Conservation (phyloP, 352 stramenopile species). For the Phytophthora palmivora region DNA sequence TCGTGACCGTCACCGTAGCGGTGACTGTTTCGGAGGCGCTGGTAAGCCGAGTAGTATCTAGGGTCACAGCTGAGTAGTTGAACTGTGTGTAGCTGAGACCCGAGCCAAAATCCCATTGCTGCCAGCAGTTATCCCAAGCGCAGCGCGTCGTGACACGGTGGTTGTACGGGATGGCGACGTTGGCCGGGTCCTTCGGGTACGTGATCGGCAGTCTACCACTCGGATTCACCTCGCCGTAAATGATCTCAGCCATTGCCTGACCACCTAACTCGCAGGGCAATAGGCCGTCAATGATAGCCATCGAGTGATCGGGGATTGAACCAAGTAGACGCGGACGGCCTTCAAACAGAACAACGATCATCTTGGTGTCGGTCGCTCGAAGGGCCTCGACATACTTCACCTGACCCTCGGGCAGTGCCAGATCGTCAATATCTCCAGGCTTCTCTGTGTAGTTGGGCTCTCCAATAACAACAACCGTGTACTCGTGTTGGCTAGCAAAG, state of each 20-base stretch:
- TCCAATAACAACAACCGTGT: slow-evolving; percentile 78
- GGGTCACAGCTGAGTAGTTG: slow-evolving; percentile 48
- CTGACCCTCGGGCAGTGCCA: slow-evolving; percentile 67
- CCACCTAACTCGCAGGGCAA: slow-evolving; percentile 78
- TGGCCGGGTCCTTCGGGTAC: slow-evolving; percentile 68
- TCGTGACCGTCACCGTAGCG: slow-evolving; percentile 67
- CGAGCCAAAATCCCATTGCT: slow-evolving; percentile 70
- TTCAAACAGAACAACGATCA: slow-evolving; percentile 81
- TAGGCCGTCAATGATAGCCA: slow-evolving; percentile 80
- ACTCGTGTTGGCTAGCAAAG: slow-evolving; percentile 47
- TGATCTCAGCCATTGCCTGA: slow-evolving; percentile 81
- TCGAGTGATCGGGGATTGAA: slow-evolving; percentile 44
- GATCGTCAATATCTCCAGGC: slow-evolving; percentile 80
- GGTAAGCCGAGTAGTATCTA: slow-evolving; percentile 48
- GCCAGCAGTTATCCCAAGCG: slow-evolving; percentile 48
- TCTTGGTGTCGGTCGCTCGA: slow-evolving; percentile 63
- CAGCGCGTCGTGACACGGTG: slow-evolving; percentile 60
- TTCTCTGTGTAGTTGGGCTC: slow-evolving; percentile 86
- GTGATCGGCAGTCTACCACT: slow-evolving; percentile 84
- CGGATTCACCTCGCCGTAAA: slow-evolving; percentile 80
- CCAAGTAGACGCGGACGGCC: slow-evolving; percentile 77
- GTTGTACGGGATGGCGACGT: slow-evolving; percentile 75
- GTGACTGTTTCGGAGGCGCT: slow-evolving; percentile 20
- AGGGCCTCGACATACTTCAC: slow-evolving; percentile 77
- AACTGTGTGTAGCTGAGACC: slow-evolving; percentile 78